Evolutionary conservation across 148 eudicot species (phyloP).

Genomic region (Amaranthus hypochondriacus): DNA sequence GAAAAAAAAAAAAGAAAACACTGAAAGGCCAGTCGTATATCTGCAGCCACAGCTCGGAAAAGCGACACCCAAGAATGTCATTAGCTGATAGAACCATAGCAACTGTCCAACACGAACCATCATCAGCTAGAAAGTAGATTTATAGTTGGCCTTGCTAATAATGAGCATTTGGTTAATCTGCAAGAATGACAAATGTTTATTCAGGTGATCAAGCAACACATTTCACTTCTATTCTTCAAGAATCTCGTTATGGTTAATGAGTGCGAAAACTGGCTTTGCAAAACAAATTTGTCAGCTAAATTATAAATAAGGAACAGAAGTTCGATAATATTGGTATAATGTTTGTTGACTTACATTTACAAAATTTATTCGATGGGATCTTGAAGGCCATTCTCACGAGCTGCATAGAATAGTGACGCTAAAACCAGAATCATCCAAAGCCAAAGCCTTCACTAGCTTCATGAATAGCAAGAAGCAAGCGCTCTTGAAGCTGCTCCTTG

Average conservation of each 20-base stretch:
- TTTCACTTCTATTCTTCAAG: background rate
- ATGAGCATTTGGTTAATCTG: conserved; percentile 13
- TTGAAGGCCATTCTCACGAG: conserved; percentile 4
- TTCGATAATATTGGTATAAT: background rate
- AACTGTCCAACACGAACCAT: conserved; percentile 5
- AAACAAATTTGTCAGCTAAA: background rate
- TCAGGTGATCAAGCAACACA: background rate
- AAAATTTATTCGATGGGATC: conserved; percentile 13
- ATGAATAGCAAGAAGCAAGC: conserved; percentile 92
- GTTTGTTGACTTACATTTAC: conserved; percentile 24
- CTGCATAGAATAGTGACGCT: background rate
- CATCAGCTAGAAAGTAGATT: conserved; percentile 4
- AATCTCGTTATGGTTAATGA: no score
- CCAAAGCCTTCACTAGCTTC: conserved; percentile 99
- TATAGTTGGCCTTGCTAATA: background rate
- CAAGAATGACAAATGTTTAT: conserved; percentile 2
- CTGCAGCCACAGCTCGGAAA: conserved; percentile 10
- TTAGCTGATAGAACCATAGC: background rate
- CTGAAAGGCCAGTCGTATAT: conserved; percentile 10
- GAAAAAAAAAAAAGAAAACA: background rate
- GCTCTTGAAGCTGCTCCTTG: conserved; percentile 90
- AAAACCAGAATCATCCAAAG: conserved; percentile 55
- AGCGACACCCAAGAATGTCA: background rate
- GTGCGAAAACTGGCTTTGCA: background rate
- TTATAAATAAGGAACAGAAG: background rate